Percentiles rank a stretch among this genome's conserved stretches.
Conservation (phyloP, 305 asterid species). For the Ruellia speciosa region DNA sequence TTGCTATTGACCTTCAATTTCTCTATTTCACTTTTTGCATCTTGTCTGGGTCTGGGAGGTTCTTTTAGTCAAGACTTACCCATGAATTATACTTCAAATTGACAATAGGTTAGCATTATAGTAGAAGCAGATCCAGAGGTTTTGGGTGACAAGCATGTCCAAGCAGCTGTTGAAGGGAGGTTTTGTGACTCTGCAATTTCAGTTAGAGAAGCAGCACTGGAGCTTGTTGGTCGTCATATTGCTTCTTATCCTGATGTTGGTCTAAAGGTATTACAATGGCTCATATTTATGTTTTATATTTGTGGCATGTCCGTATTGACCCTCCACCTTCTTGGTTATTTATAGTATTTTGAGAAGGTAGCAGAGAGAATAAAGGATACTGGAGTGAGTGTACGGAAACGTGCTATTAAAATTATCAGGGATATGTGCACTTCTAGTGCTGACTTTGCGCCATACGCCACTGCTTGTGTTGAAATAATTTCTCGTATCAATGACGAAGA, state of each 20-base stretch:
- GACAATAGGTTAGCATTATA: constrained; percentile 80
- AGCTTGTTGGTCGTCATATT: constrained; percentile 98
- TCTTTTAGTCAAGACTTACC: constrained; percentile 17
- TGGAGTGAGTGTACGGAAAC: constrained; percentile 98
- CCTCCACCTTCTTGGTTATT: constrained; percentile 23
- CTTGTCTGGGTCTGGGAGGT: constrained; percentile 15
- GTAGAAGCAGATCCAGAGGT: constrained; percentile 99
- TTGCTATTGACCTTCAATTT: constrained; percentile 20
- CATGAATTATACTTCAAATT: constrained; percentile 21
- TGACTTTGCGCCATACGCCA: constrained; percentile 54
- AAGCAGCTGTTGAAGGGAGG: constrained; percentile 95
- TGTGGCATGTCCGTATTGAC: constrained; percentile 21
- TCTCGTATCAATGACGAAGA: constrained; percentile 96
- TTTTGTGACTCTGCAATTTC: constrained; percentile 96
- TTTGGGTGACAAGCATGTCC: constrained; percentile 81
- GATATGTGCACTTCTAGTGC: constrained; percentile 87
- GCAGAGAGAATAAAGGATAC: constrained; percentile 99
- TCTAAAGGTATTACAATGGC: constrained; percentile 58
- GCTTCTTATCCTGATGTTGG: constrained; percentile 99
- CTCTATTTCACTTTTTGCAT: constrained; percentile 6
- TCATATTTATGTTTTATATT: constrained; percentile 16
- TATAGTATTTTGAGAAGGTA: constrained; percentile 92
- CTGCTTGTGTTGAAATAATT: constrained; percentile 82
- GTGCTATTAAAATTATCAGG: constrained; percentile 88
- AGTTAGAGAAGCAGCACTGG: constrained; percentile 98